phyloP scores from a whole-genome alignment of 1,284 basidiomycete species.

The Xerocomus nothofagi region DNA sequence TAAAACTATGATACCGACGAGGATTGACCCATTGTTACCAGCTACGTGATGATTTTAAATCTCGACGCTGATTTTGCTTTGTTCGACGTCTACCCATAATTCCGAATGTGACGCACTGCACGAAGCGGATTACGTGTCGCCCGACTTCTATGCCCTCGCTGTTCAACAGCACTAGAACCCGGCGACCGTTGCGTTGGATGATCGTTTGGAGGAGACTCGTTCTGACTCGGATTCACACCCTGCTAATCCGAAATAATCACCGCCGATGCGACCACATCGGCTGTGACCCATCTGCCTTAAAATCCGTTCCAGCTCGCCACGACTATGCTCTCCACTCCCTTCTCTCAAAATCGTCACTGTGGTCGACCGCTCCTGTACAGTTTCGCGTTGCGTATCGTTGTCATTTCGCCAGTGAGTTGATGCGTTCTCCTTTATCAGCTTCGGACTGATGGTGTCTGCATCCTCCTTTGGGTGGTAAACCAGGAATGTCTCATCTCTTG shows the following conservation, averaged over 20 bases:
- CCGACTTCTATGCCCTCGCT: background rate
- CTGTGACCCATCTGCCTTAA: background rate
- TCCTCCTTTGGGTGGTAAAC: no score
- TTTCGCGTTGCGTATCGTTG: background rate
- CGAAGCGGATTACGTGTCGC: background rate
- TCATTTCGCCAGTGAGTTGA: background rate
- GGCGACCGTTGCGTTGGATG: background rate
- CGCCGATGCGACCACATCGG: background rate
- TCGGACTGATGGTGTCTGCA: background rate
- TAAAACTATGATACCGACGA: background rate
- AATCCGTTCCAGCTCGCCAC: background rate
- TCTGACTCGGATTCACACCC: constrained; percentile 8
- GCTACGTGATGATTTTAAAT: background rate
- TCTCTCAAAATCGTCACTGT: background rate
- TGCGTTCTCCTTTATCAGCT: background rate
- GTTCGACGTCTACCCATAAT: background rate
- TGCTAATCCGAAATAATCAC: background rate
- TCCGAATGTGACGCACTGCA: background rate
- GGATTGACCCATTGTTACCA: background rate
- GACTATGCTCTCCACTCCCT: background rate
- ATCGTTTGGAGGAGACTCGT: background rate
- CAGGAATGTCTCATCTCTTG: constrained; percentile 37
- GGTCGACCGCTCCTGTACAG: background rate
- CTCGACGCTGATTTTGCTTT: background rate
- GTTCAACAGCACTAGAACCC: background rate